A percentile compares a stretch with the other conserved stretches of the same genome.
Conservation (phyloP, 495 filamentous ascomycete genomes). For the Penicillium argentinense region DNA sequence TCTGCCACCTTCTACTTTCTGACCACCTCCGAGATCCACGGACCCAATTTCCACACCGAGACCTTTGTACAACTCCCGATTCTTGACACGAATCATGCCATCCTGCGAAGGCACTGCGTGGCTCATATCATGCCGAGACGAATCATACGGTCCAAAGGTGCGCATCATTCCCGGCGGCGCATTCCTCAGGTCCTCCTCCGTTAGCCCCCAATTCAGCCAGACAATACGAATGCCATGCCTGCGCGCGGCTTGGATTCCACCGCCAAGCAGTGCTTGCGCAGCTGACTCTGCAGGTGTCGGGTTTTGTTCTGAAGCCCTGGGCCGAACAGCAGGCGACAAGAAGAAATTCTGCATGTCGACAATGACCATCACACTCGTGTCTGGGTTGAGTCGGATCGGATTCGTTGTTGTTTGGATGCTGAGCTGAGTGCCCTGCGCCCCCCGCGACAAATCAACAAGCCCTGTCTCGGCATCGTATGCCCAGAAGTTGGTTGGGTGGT, state of each 20-base stretch:
- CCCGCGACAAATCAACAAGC: conserved; percentile 12
- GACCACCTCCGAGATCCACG: conserved; percentile 36
- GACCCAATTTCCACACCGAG: conserved; percentile 45
- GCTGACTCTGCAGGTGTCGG: conserved; percentile 22
- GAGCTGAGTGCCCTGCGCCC: neutral
- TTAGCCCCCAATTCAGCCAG: conserved; percentile 64
- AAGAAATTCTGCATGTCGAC: conserved; percentile 68
- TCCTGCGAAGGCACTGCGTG: neutral
- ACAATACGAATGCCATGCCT: conserved; percentile 49
- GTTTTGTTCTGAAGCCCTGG: conserved; percentile 21
- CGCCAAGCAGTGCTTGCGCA: conserved; percentile 19
- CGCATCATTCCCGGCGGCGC: conserved; percentile 52
- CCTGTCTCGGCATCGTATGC: conserved; percentile 5
- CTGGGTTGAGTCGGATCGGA: conserved; percentile 30
- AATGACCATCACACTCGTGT: conserved; percentile 50
- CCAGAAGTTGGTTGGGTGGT: conserved; percentile 7
- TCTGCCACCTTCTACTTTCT: conserved; percentile 41
- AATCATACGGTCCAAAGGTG: conserved; percentile 36
- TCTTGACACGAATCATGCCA: conserved; percentile 8
- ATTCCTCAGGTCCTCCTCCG: conserved; percentile 45
- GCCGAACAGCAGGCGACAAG: conserved; percentile 38
- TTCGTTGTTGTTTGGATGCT: conserved; percentile 28
- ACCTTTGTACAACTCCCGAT: conserved; percentile 23
- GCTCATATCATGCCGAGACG: neutral
- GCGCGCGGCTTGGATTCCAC: conserved; percentile 43